These are phyloP conservation scores for Ophiostoma himal-ulmi DNA, from an alignment of 2,329 filamentous ascomycete genomes.

Conservation along the genomic window DNA sequence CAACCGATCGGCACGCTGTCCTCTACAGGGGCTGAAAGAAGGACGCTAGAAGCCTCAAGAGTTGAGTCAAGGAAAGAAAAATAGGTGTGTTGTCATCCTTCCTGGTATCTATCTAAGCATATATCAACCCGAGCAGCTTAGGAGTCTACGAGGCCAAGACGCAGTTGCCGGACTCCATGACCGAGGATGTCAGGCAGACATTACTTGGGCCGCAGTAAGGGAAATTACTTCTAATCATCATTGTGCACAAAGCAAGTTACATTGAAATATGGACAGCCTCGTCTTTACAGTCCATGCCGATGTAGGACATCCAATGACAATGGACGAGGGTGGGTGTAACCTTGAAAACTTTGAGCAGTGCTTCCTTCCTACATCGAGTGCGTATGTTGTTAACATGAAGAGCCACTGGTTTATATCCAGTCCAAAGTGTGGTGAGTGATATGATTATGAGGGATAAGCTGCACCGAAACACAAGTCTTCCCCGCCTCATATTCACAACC, in stretches of 20 bases:
- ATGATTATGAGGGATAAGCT: neutral
- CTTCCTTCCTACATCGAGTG: neutral
- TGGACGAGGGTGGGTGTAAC: neutral
- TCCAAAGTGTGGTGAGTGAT: neutral
- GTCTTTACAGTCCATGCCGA: neutral
- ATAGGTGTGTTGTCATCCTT: neutral
- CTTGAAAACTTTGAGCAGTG: neutral
- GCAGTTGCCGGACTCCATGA: neutral
- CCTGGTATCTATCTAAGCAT: neutral
- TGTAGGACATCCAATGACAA: neutral
- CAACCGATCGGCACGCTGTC: neutral
- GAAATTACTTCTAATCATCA: neutral
- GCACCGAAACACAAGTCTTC: neutral
- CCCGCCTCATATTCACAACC: conserved; percentile 16
- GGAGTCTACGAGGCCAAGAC: neutral
- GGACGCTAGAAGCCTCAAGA: neutral
- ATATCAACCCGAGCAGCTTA: neutral
- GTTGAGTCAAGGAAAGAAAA: neutral
- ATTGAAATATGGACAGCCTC: neutral
- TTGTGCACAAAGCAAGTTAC: neutral
- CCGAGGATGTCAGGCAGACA: neutral
- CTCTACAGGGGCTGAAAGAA: neutral
- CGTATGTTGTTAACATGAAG: neutral
- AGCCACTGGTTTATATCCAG: neutral
- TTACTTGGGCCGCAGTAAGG: neutral